These are phyloP conservation scores for Meyerozyma smithsonii DNA, from an alignment of 1,139 yeast species.

Conservation along the genomic window DNA sequence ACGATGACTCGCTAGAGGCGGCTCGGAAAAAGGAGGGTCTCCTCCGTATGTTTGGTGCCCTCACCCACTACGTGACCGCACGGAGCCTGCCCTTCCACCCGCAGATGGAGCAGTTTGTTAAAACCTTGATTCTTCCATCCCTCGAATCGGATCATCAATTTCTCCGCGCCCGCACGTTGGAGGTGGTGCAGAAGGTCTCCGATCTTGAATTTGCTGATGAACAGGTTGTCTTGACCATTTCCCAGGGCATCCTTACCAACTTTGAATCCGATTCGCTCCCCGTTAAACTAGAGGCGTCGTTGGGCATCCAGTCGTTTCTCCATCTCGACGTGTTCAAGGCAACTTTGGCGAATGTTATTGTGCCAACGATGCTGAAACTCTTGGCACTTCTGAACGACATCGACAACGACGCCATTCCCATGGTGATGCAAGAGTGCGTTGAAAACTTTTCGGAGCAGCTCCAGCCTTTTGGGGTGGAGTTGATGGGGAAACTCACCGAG, in stretches of 20 bases:
- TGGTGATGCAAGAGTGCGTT: conserved; percentile 94
- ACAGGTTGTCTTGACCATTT: conserved; percentile 48
- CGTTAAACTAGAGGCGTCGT: conserved; percentile 76
- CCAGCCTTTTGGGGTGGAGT: conserved; percentile 89
- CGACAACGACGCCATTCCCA: conserved; percentile 83
- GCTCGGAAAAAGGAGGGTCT: conserved; percentile 80
- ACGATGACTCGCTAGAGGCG: conserved; percentile 40
- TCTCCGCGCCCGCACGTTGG: conserved; percentile 80
- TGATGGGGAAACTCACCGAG: conserved; percentile 73
- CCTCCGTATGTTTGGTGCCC: conserved; percentile 70
- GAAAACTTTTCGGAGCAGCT: conserved; percentile 83
- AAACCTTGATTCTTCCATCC: conserved; percentile 65
- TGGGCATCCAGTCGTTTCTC: conserved; percentile 79
- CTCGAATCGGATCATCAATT: conserved; percentile 65
- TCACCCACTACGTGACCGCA: conserved; percentile 54
- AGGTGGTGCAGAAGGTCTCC: conserved; percentile 67
- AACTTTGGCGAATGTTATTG: conserved; percentile 61
- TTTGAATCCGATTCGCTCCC: conserved; percentile 59
- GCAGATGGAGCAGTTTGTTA: conserved; percentile 69
- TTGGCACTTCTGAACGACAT: conserved; percentile 73
- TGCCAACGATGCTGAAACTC: conserved; percentile 79
- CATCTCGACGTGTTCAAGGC: conserved; percentile 61
- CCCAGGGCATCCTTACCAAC: conserved; percentile 62
- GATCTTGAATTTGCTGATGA: conserved; percentile 51
- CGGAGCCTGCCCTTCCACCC: conserved; percentile 54